phyloP scores from a whole-genome alignment of 768 basidiomycete genomes.

The Tricholomella constricta region DNA sequence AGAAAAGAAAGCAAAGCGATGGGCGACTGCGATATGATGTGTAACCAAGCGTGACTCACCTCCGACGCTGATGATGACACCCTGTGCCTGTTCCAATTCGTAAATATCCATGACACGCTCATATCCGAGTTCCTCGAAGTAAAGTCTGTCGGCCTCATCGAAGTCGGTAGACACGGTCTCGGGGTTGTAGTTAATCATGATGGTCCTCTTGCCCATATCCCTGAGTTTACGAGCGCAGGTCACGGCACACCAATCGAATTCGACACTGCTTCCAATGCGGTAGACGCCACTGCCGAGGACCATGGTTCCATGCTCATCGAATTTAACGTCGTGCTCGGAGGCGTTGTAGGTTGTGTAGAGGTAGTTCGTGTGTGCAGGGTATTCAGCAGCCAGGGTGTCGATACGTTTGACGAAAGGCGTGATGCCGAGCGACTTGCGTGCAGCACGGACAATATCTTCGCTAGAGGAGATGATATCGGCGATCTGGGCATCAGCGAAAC shows the following conservation, averaged over 20 bases:
- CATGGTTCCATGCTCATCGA: slow-evolving; percentile 98
- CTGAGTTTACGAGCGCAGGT: slow-evolving; percentile 93
- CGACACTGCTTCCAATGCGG: slow-evolving; percentile 96
- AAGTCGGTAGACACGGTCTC: slow-evolving; percentile 99
- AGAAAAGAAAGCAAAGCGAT: slow-evolving; percentile 5
- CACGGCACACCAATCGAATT: slow-evolving; percentile 99
- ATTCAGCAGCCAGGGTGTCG: slow-evolving; percentile 98
- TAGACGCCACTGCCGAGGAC: slow-evolving; percentile 98
- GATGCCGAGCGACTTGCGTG: slow-evolving; percentile 84
- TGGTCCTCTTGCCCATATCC: slow-evolving; percentile 89
- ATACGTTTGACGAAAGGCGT: slow-evolving; percentile 99
- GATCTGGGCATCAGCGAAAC: slow-evolving; percentile 94
- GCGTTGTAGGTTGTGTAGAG: slow-evolving; percentile 99
- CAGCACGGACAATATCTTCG: slow-evolving; percentile 79
- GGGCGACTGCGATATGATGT: neutral
- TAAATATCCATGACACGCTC: slow-evolving; percentile 99
- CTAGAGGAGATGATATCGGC: slow-evolving; percentile 73
- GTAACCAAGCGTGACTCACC: slow-evolving; percentile 49
- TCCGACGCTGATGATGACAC: slow-evolving; percentile 95
- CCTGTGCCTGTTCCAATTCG: slow-evolving; percentile 89
- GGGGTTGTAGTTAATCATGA: slow-evolving; percentile 99
- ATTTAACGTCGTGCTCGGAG: slow-evolving; percentile 91
- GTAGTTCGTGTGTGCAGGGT: slow-evolving; percentile 98
- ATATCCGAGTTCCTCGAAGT: slow-evolving; percentile 97
- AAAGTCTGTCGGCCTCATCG: slow-evolving; percentile 98